Evolutionary conservation across 176 grass and related monocot species (phyloP).

Genomic region (Oryza australiensis): DNA sequence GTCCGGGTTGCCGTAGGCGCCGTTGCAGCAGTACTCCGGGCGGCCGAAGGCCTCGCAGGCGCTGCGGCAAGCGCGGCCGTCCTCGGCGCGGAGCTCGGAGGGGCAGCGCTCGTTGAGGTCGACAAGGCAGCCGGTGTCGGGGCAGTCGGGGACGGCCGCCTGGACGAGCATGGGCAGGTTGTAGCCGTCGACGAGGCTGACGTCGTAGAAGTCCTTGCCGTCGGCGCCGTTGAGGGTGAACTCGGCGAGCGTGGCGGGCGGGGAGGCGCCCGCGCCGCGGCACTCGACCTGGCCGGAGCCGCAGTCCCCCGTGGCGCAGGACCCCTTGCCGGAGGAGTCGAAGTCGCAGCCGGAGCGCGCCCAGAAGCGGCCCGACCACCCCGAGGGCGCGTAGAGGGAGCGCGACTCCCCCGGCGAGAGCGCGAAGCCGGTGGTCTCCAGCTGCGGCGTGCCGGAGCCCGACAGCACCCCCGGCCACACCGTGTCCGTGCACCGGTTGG

Average conservation of each 20-base stretch:
- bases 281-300: conserved; percentile 80
- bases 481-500: conserved; percentile 69
- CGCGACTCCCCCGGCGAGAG: conserved; percentile 61
- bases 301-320: conserved; percentile 86
- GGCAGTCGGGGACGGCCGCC: conserved; percentile 45
- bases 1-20: conserved; percentile 64
- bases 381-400: conserved; percentile 50
- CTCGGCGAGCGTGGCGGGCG: conserved; percentile 88
- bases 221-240: conserved; percentile 71
- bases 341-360: conserved; percentile 73
- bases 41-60: conserved; percentile 78
- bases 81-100: conserved; percentile 56
- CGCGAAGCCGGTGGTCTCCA: conserved; percentile 74
- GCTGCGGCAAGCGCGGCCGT: conserved; percentile 67
- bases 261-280: conserved; percentile 55
- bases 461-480: conserved; percentile 90
- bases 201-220: conserved; percentile 86
- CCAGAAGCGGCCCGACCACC: conserved; percentile 94
- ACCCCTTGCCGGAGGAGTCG: conserved; percentile 51
- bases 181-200: conserved; percentile 93
- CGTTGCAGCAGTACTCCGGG: conserved; percentile 93
- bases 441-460: conserved; percentile 60
- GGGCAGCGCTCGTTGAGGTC: conserved; percentile 82
- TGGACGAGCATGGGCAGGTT: conserved; percentile 86
- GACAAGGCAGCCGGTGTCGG: conserved; percentile 63